phyloP scores from a whole-genome alignment of 1,284 basidiomycete species.

The Stereum hirsutum region DNA sequence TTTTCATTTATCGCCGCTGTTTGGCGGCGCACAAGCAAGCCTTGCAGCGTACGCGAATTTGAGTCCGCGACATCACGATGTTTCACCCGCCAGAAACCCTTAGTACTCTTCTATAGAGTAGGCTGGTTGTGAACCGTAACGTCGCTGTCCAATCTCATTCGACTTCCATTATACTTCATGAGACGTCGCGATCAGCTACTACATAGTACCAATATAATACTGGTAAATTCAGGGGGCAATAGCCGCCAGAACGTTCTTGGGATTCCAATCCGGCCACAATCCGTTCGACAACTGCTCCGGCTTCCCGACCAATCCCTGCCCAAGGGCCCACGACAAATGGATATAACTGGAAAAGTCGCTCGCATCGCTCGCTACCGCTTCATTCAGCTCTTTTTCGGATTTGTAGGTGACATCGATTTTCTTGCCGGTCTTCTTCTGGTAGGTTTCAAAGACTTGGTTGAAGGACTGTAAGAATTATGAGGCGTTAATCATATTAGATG shows the following conservation, averaged over 20 bases:
- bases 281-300: constrained; percentile 7
- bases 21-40: no score
- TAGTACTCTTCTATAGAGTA: no score
- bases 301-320: constrained; percentile 9
- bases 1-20: no score
- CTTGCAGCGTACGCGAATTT: no score
- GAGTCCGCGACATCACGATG: no score
- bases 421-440: constrained; percentile 9
- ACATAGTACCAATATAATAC: no score
- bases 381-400: constrained; percentile 7
- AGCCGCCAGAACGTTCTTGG: constrained; percentile 11
- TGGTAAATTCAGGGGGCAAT: no score
- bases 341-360: constrained; percentile 8
- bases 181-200: no score
- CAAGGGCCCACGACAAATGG: constrained; percentile 8
- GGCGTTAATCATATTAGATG: not conserved
- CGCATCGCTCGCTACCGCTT: constrained; percentile 5
- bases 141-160: no score
- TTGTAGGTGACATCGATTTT: constrained; percentile 10
- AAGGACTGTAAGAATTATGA: constrained; percentile 7
- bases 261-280: constrained; percentile 13
- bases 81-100: no score
- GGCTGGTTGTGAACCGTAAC: no score
- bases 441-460: constrained; percentile 11
- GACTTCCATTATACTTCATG: no score